phyloP scores from a whole-genome alignment of 208 protist species.

The Leishmania lainsoni region DNA sequence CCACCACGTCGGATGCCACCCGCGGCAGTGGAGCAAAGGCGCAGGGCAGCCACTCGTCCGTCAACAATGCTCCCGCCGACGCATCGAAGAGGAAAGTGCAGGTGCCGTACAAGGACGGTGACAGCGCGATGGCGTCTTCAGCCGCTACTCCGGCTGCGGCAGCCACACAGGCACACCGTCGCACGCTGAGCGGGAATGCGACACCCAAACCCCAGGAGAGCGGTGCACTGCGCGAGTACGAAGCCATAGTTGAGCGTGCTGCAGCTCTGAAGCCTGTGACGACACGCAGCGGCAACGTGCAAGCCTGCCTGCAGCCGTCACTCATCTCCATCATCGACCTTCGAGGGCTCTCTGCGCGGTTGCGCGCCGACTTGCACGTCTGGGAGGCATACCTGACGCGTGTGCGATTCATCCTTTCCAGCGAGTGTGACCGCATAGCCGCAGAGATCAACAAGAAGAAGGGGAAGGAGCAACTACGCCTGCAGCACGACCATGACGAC shows the following conservation, averaged over 20 bases:
- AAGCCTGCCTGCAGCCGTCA: slow-evolving; percentile 11
- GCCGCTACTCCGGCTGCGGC: not conserved
- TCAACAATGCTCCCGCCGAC: not conserved
- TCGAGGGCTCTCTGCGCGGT: slow-evolving; percentile 15
- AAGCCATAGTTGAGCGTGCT: slow-evolving; percentile 13
- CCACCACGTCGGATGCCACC: not conserved
- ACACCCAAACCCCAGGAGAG: slow-evolving; percentile 2
- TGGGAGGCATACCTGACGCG: slow-evolving; percentile 24
- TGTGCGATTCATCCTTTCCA: slow-evolving; percentile 28
- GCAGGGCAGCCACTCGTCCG: not conserved
- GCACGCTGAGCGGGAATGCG: slow-evolving; percentile 1
- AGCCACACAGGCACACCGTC: not conserved
- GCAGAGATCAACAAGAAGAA: slow-evolving; percentile 45
- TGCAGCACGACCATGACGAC: slow-evolving; percentile 61
- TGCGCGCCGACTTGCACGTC: slow-evolving; percentile 20
- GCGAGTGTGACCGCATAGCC: slow-evolving; percentile 42
- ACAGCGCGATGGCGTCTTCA: not conserved
- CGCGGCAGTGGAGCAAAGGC: not conserved
- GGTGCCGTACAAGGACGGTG: not conserved
- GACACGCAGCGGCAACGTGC: slow-evolving; percentile 6
- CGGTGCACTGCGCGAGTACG: slow-evolving; percentile 25
- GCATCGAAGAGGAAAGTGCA: slow-evolving; percentile 2
- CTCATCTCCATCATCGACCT: slow-evolving; percentile 30
- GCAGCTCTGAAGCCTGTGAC: not conserved
- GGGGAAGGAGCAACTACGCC: slow-evolving; percentile 59